Conservation (phyloP, 1,139 yeast species). For the Kluyveromyces sp. region DNA sequence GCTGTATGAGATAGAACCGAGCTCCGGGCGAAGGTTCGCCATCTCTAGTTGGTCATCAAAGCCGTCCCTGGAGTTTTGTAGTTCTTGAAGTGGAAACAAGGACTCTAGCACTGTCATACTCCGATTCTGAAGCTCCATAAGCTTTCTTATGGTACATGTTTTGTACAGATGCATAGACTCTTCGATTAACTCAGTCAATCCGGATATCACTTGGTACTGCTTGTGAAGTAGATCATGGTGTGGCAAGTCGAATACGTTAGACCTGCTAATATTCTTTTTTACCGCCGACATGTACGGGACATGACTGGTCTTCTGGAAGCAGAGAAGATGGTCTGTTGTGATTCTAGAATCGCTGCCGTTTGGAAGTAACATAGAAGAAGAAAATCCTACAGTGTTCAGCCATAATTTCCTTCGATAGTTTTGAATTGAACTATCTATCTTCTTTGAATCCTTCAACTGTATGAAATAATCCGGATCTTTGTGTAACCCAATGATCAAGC, state of each 20-base stretch:
- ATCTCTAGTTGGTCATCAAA: neutral
- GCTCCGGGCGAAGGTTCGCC: neutral
- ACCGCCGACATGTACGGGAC: constrained; percentile 5
- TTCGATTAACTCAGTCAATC: constrained; percentile 1
- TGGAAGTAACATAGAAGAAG: constrained; percentile 4
- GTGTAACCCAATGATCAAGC: constrained; percentile 6
- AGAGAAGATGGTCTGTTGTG: neutral
- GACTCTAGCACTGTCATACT: neutral
- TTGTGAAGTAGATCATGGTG: constrained; percentile 5
- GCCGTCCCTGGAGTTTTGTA: neutral
- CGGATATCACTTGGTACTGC: constrained; percentile 4
- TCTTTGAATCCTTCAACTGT: constrained; percentile 1
- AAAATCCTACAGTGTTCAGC: constrained; percentile 2
- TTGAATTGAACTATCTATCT: neutral
- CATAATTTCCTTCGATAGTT: constrained; percentile 8
- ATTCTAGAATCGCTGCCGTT: constrained; percentile 6
- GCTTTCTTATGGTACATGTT: neutral
- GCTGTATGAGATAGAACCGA: neutral
- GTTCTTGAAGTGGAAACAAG: constrained; percentile 2
- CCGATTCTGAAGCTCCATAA: neutral
- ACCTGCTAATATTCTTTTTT: neutral
- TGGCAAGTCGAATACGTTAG: constrained; percentile 2
- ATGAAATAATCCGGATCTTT: constrained; percentile 6
- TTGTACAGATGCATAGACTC: constrained; percentile 1
- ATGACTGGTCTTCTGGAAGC: neutral